Conservation (phyloP, 768 basidiomycete genomes). For the Lactifluus pinguis region DNA sequence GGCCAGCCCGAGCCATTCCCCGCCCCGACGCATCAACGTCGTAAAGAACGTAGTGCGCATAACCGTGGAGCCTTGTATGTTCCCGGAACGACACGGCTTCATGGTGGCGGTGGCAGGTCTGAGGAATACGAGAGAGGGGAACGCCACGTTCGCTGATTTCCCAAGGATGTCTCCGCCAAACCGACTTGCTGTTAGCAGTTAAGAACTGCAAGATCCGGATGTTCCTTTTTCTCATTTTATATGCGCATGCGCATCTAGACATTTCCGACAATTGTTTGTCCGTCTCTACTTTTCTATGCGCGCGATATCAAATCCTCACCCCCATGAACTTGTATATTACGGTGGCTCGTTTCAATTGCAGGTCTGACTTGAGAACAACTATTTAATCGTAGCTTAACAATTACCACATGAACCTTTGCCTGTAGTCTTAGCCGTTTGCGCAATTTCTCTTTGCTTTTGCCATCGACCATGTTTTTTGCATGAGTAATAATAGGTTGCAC, state of each 20-base stretch:
- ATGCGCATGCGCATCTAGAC: constrained; percentile 17
- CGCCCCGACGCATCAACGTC: constrained; percentile 65
- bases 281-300: not conserved
- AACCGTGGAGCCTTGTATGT: constrained; percentile 69
- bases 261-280: constrained; percentile 3
- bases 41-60: constrained; percentile 75
- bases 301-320: not conserved
- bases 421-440: constrained; percentile 6
- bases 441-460: not conserved
- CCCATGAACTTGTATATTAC: constrained; percentile 7
- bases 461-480: not conserved
- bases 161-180: not conserved
- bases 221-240: not conserved
- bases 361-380: not conserved
- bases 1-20: constrained; percentile 79
- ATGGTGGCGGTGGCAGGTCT: not conserved
- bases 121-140: constrained; percentile 9
- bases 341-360: not conserved
- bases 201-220: constrained; percentile 2
- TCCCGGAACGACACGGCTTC: constrained; percentile 14
- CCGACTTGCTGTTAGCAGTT: not conserved
- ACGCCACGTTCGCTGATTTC: not conserved
- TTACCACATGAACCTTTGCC: not conserved
- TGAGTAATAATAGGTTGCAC: no score
- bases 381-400: not conserved